Evolutionary conservation across 2,329 filamentous ascomycete genomes (phyloP), one percentile per base, ranked within the genome.

Genomic region (Venturia aucupariae): DNA sequence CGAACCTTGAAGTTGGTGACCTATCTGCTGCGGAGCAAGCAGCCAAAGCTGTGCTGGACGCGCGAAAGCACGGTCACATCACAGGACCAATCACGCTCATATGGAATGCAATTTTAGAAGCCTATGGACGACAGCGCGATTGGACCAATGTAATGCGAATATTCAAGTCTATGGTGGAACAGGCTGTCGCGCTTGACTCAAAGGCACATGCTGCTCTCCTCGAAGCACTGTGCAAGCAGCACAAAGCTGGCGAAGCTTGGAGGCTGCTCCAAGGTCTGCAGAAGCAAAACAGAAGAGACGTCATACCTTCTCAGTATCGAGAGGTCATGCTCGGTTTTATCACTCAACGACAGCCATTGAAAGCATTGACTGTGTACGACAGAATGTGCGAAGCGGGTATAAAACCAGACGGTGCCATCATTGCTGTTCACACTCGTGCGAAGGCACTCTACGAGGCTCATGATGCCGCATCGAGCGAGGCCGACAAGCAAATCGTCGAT

Each of bases 81-180:
- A 72, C 79, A 22, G 81, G 84, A 1, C 77, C 81, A 1, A 77
- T 82, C 27, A 86, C 86, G 2, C 78, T 81, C 39, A 84, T 91
- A 71, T 97, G 90, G 90, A 96, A 97, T 71, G 81, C 85, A 63
- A 76, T 97, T 39, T 78, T 97, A 6, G 51, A 57, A 57, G 51
- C 88, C 66, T 82, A 91, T 72, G 90, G 89, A 7, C 77, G 84
- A 64, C 81, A 83, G 7, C 83, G 87, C 64, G 81, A 88, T 66
- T 70, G 86, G 35, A 72, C 78, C 27, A 78, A 78, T n/a, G 78
- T 82, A 19, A 79, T 82, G 67, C 77, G 79, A 63, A 73, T 84
- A 3, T 83, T 86, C 68, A 74, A 76, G 38, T 77, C 78, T 63
- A 88, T 89, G 84, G 74, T 80, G 59, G 71, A 77, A 4, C 73